Evolutionary conservation across 2,329 filamentous ascomycete genomes (phyloP), one percentile per base, ranked within the genome.

Genomic region (Aspergillus unguis): DNA sequence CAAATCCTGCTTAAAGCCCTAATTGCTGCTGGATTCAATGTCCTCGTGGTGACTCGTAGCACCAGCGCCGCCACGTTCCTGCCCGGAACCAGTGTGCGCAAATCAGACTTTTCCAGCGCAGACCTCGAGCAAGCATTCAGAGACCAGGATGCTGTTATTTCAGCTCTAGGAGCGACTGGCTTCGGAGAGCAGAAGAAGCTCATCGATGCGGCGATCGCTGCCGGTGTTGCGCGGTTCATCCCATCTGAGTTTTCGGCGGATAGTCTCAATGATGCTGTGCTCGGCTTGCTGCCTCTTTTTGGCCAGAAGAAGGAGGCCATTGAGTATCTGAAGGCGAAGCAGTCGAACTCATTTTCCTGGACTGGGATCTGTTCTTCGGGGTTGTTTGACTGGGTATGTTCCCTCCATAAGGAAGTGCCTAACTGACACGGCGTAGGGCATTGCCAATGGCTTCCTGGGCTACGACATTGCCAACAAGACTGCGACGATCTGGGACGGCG

Each of bases 361-460:
- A 85, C 81, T 1, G 80, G 74, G 2, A 64, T 87, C 10, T 77
- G 82, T 3, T 80, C 73, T 6, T 82, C 83, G 0, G 70, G 79
- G 2, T 83, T 87, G 66, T 84, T 87, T 62, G 84, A 87, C 61
- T 82, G 78, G 80, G 54, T 62, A 49, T 42, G 57, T 9, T 3
- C n/a, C 8, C 3, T 11, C 10, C 10, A 11, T 7, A 32, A 8
- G 32, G 6, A 32, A 23, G 25, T 37, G 6, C 5, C 41, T 44
- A 29, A 44, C 29, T 5, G 2, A 17, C 23, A 5, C 11, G 6
- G 3, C 23, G 55, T 75, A 61, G 76, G 76, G 77, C 10, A 70
- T 85, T 36, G 67, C 65, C 9, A 65, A 66, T 8, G 76, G 77
- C 2, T 77, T 82, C 54, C 62, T 84, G 1, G 81, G 80, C 35